These are phyloP conservation scores for Aspergillus arachidicola DNA, from an alignment of 2,329 filamentous ascomycete genomes.

Conservation along the genomic window DNA sequence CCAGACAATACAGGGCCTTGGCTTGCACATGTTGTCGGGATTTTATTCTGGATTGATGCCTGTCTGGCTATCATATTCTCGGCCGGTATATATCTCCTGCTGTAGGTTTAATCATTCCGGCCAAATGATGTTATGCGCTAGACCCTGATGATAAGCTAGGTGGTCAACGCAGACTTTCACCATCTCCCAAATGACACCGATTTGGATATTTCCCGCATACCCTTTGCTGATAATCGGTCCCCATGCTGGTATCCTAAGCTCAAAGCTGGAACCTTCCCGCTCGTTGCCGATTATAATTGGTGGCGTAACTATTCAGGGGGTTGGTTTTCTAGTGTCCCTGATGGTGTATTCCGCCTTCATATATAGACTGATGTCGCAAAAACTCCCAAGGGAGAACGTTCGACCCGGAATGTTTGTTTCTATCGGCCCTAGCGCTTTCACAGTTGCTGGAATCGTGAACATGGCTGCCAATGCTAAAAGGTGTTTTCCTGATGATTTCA, in stretches of 20 bases:
- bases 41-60: conserved; percentile 75
- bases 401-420: conserved; percentile 85
- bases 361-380: conserved; percentile 86
- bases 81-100: conserved; percentile 71
- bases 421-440: conserved; percentile 75
- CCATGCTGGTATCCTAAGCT: conserved; percentile 64
- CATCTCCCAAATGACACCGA: conserved; percentile 81
- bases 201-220: conserved; percentile 87
- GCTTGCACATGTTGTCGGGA: conserved; percentile 62
- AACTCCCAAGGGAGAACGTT: conserved; percentile 73
- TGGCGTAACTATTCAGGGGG: conserved; percentile 64
- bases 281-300: conserved; percentile 61
- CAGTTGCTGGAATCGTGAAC: conserved; percentile 60
- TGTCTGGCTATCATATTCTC: conserved; percentile 68
- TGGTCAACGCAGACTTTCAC: conserved; percentile 69
- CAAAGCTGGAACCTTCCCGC: conserved; percentile 45
- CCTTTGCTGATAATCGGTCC: conserved; percentile 76
- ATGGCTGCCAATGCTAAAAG: conserved; percentile 57
- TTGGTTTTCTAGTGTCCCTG: conserved; percentile 66
- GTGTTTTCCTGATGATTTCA: conserved; percentile 56
- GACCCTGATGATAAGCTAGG: conserved; percentile 37
- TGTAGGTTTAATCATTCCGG: conserved; percentile 52
- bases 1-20: conserved; percentile 63
- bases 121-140: neutral
- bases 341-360: conserved; percentile 86